Percentiles rank a stretch among this genome's conserved stretches.
Conservation (phyloP, 2,329 filamentous ascomycete species). For the Davidsoniella virescens region DNA sequence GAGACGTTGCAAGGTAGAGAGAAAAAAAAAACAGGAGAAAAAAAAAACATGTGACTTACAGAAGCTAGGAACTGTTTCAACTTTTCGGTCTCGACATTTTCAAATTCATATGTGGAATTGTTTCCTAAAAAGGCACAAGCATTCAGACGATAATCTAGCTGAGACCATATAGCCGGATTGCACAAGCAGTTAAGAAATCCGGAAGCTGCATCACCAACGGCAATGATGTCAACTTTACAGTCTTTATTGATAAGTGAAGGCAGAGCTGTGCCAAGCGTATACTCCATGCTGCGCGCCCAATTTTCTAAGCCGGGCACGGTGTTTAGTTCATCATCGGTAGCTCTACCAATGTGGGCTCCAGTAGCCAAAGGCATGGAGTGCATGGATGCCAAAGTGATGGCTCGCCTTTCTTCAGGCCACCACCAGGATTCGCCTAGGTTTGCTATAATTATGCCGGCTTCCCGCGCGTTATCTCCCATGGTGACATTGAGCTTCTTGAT, state of each 20-base stretch:
- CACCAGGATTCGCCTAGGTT: constrained; percentile 67
- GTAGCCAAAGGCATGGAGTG: constrained; percentile 43
- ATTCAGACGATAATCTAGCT: constrained; percentile 27
- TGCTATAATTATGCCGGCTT: constrained; percentile 52
- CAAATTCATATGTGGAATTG: constrained; percentile 23
- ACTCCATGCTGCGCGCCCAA: constrained; percentile 28
- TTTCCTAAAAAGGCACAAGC: constrained; percentile 33
- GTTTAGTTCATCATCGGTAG: constrained; percentile 29
- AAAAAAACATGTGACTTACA: constrained; percentile 22
- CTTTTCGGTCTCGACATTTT: constrained; percentile 25
- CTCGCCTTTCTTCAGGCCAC: constrained; percentile 46
- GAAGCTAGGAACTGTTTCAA: constrained; percentile 35
- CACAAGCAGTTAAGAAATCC: constrained; percentile 42
- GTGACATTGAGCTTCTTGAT: constrained; percentile 24
- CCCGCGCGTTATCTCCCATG: constrained; percentile 17
- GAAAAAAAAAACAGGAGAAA: background rate
- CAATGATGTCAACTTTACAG: constrained; percentile 53
- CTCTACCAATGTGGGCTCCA: constrained; percentile 39
- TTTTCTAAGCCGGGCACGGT: constrained; percentile 3
- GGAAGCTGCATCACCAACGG: constrained; percentile 46
- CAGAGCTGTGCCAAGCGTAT: constrained; percentile 50
- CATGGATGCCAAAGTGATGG: constrained; percentile 44
- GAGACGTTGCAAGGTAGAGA: background rate
- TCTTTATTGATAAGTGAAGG: constrained; percentile 27
- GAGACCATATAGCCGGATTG: constrained; percentile 33